phyloP scores from a whole-genome alignment of 352 stramenopile genomes.

The Pythium folliculosum region DNA sequence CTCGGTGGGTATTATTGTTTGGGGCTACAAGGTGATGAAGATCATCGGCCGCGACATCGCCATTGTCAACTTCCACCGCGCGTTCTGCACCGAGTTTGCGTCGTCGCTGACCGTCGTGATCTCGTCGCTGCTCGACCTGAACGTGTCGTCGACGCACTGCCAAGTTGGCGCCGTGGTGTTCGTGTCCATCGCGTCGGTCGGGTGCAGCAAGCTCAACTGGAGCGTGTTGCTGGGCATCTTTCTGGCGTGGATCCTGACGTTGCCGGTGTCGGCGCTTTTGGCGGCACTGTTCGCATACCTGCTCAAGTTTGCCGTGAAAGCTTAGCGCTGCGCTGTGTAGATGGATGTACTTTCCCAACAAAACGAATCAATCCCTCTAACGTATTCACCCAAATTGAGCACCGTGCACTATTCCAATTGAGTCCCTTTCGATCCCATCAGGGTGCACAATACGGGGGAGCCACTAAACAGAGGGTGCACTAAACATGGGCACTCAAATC shows the following conservation, averaged over 20 bases:
- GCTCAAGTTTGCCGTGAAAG: slow-evolving; percentile 16
- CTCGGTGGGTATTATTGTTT: slow-evolving; percentile 47
- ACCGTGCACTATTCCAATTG: too few species aligned
- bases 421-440: too few species aligned
- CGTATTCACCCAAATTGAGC: too few species aligned
- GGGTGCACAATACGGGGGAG: too few species aligned
- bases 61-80: slow-evolving; percentile 60
- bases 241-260: slow-evolving; percentile 33
- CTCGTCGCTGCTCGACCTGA: slow-evolving; percentile 41
- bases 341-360: background rate
- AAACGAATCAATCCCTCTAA: too few species aligned
- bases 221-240: slow-evolving; percentile 27
- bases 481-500: too few species aligned
- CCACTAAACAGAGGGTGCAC: too few species aligned
- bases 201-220: slow-evolving; percentile 32
- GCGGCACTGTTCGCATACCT: slow-evolving; percentile 22
- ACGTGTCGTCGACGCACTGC: slow-evolving; percentile 66
- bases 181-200: slow-evolving; percentile 35
- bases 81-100: slow-evolving; percentile 73
- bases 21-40: slow-evolving; percentile 75
- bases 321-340: too few species aligned
- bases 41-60: slow-evolving; percentile 49
- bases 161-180: slow-evolving; percentile 62
- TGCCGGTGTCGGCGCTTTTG: slow-evolving; percentile 29
- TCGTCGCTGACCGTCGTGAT: slow-evolving; percentile 62